Conservation (phyloP, 257 asterid species). For the Solanum okadae region DNA sequence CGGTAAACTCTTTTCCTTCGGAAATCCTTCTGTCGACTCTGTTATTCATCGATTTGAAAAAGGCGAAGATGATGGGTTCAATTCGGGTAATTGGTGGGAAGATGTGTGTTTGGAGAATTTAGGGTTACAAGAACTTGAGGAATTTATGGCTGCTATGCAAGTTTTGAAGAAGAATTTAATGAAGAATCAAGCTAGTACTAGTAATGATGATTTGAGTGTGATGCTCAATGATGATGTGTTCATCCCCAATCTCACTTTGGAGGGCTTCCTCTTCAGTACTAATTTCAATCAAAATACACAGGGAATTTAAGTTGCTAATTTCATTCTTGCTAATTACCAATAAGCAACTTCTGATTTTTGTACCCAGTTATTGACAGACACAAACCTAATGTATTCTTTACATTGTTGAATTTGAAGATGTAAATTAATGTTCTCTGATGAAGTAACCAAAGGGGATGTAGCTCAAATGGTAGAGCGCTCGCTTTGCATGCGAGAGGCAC, state of each 20-base stretch:
- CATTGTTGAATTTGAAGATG: not conserved
- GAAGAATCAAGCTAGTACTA: not conserved
- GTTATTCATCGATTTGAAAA: not conserved
- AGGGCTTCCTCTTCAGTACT: not conserved
- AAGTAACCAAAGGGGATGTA: slow-evolving; percentile 54
- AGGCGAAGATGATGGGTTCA: not conserved
- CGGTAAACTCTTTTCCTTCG: not conserved
- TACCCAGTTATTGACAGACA: not conserved
- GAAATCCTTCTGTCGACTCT: not conserved
- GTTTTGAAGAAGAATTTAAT: not conserved
- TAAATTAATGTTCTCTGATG: not conserved
- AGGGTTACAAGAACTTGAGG: not conserved
- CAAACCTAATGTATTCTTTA: too few species aligned
- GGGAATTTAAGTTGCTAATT: not conserved
- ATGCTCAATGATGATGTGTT: not conserved
- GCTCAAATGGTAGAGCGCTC: slow-evolving; percentile 99
- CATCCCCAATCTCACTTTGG: not conserved
- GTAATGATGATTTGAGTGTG: not conserved
- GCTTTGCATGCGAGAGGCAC: slow-evolving; percentile 99
- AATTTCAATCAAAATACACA: not conserved
- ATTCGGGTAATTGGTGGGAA: not conserved
- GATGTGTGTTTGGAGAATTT: not conserved
- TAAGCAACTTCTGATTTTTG: not conserved
- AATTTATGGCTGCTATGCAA: not conserved
- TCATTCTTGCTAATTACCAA: not conserved